Evolutionary conservation across 2,329 filamentous ascomycete species (phyloP).

Genomic region (Dothistroma septosporum): DNA sequence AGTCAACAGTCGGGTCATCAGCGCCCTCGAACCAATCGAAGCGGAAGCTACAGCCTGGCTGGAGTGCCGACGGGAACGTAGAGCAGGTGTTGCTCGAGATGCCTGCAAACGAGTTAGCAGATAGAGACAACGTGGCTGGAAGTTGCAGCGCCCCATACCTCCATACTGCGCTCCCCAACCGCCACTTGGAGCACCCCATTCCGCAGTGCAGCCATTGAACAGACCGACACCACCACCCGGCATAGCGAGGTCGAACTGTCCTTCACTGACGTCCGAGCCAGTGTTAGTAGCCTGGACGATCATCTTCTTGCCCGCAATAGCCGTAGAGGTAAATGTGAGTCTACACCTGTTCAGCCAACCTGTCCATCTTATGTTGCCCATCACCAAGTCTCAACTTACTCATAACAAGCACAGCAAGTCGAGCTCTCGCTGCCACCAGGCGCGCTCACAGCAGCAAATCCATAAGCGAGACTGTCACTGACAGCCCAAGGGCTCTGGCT

Average conservation of each 20-base stretch:
- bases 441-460: slow-evolving; percentile 57
- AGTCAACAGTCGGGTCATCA: slow-evolving; percentile 4
- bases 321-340: slow-evolving; percentile 55
- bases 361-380: not conserved
- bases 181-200: slow-evolving; percentile 2
- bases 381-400: slow-evolving; percentile 29
- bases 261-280: slow-evolving; percentile 52
- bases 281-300: slow-evolving; percentile 63
- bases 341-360: slow-evolving; percentile 12
- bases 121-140: no score
- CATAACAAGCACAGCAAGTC: slow-evolving; percentile 67
- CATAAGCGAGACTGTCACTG: slow-evolving; percentile 56
- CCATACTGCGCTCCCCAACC: slow-evolving; percentile 7
- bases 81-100: slow-evolving; percentile 1
- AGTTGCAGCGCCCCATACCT: not conserved
- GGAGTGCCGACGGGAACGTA: not conserved
- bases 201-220: slow-evolving; percentile 1
- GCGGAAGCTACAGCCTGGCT: slow-evolving; percentile 1
- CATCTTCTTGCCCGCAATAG: slow-evolving; percentile 58
- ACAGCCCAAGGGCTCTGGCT: slow-evolving; percentile 61
- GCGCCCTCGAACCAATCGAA: slow-evolving; percentile 5
- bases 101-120: not conserved
- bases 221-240: slow-evolving; percentile 53
- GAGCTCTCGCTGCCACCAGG: slow-evolving; percentile 51
- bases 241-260: slow-evolving; percentile 56